Evolutionary conservation across 306 rosid species (phyloP), one percentile per base, ranked within the genome.

Genomic region (Dalbergia cultrata): DNA sequence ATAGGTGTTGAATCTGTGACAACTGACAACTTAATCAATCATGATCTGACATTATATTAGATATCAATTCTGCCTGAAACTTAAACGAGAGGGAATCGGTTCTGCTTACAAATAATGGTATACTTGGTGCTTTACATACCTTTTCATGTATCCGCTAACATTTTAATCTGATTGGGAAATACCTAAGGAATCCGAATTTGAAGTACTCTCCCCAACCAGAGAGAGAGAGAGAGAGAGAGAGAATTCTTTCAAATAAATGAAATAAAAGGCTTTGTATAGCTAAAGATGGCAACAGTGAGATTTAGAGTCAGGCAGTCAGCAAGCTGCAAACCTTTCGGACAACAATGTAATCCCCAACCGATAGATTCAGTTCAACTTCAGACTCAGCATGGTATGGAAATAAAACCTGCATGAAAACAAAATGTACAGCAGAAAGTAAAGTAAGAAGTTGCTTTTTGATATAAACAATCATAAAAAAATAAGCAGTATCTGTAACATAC

Each of bases 381-480:
- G 99, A 92, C 79, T 88, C 97, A 41, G 93, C 97, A 74, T 85
- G 86, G 79, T 95, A 91, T 19, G 94, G 84, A 91, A 89, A 92
- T 85, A 91, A 45, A 75, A 87, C 99, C 99, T 95, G 87, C 85
- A 57, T 14, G 21, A 50, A 64, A 65, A 74, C 41, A 81, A 57
- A 61, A 74, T 33, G 45, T 75, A 66, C 66, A 79, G 63, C 53
- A 34, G 31, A 44, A 65, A 71, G 17, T 67, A 71, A 43, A 53
- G 66, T 69, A 54, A 77, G 75, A 61, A 81, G 63, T 33, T 54
- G 9, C 14, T 52, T 35, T 66, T 75, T 21, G 0, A 0, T 3
- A 37, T 3, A 37, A 21, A 13, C 43, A 69, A 37, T 26, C 1
- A 26, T 37, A 37, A 37, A 37, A 37, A 37, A 21, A 13, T 50